Evolutionary conservation across 352 stramenopile species (phyloP).

Genomic region (Globisporangium acanthophoron): DNA sequence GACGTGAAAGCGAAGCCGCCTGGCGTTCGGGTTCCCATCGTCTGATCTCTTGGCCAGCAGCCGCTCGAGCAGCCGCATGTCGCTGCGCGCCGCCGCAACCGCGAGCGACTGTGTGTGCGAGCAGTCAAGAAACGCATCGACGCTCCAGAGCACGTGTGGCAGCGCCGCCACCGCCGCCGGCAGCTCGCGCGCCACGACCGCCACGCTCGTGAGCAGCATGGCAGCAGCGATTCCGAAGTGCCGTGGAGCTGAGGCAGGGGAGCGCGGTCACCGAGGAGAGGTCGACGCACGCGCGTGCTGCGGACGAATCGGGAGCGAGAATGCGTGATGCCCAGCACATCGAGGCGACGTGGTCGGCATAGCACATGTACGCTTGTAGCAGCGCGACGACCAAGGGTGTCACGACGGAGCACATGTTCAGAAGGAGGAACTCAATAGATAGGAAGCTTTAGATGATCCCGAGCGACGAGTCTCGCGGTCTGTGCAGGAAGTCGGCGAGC

Average conservation of each 20-base stretch:
- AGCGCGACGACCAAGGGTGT: too few species aligned
- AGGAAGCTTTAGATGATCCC: not conserved
- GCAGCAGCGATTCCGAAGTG: too few species aligned
- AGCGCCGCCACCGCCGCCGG: not conserved
- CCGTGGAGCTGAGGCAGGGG: too few species aligned
- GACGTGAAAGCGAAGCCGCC: not conserved
- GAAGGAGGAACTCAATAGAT: not conserved
- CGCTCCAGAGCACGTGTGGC: not conserved
- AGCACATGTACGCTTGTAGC: too few species aligned
- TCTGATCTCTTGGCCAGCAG: not conserved
- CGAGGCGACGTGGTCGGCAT: not conserved
- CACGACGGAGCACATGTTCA: too few species aligned
- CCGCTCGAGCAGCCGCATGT: not conserved
- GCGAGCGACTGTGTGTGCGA: not conserved
- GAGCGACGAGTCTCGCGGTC: slow-evolving; percentile 1
- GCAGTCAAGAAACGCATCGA: not conserved
- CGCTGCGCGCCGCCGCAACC: too few species aligned
- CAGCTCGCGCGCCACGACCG: not conserved
- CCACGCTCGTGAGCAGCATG: not conserved
- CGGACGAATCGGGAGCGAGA: not conserved
- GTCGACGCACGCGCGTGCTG: not conserved
- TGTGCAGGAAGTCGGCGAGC: slow-evolving; percentile 1
- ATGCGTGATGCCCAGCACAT: too few species aligned
- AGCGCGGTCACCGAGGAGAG: too few species aligned
- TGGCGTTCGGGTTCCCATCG: not conserved